A percentile compares a stretch with the other conserved stretches of the same genome.
phyloP scores from a whole-genome alignment of 2,329 filamentous ascomycete species.

The Ramularia endophylla region DNA sequence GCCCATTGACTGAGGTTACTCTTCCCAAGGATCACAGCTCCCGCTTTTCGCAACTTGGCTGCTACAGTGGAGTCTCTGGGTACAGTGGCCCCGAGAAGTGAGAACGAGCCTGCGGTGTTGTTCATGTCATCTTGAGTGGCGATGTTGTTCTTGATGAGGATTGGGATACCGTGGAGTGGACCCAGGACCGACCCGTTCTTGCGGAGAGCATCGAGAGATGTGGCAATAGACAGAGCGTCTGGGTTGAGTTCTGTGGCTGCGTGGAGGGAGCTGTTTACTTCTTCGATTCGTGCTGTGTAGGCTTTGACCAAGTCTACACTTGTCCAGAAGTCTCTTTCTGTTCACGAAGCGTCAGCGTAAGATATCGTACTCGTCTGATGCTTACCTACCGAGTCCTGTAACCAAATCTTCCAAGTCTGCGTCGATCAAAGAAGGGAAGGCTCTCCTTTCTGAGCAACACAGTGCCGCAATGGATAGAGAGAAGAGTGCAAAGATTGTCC shows the following conservation, averaged over 20 bases:
- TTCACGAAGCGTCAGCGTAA: no score
- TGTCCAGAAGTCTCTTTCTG: slow-evolving; percentile 45
- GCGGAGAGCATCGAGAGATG: slow-evolving; percentile 44
- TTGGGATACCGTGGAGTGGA: slow-evolving; percentile 58
- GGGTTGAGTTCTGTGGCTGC: slow-evolving; percentile 52
- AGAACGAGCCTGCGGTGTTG: slow-evolving; percentile 59
- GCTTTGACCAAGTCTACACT: slow-evolving; percentile 54
- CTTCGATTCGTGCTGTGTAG: slow-evolving; percentile 46
- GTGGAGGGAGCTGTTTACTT: slow-evolving; percentile 49
- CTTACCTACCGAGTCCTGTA: slow-evolving; percentile 34
- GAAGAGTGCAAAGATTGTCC: no score
- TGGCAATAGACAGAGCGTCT: slow-evolving; percentile 47
- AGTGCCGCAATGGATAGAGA: no score
- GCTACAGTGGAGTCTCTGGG: slow-evolving; percentile 54
- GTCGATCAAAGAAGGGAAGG: slow-evolving; percentile 42
- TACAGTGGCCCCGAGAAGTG: slow-evolving; percentile 54
- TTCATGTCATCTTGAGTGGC: slow-evolving; percentile 58
- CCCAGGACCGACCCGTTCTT: slow-evolving; percentile 42
- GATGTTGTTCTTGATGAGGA: slow-evolving; percentile 64
- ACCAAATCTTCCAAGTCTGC: slow-evolving; percentile 48
- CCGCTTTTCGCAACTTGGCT: slow-evolving; percentile 54
- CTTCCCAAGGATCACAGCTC: slow-evolving; percentile 62
- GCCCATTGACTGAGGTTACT: slow-evolving; percentile 61
- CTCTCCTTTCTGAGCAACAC: background rate
- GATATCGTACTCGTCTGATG: no score